Evolutionary conservation across 768 basidiomycete species (phyloP).

Genomic region (Paxillus ammoniavirescens): DNA sequence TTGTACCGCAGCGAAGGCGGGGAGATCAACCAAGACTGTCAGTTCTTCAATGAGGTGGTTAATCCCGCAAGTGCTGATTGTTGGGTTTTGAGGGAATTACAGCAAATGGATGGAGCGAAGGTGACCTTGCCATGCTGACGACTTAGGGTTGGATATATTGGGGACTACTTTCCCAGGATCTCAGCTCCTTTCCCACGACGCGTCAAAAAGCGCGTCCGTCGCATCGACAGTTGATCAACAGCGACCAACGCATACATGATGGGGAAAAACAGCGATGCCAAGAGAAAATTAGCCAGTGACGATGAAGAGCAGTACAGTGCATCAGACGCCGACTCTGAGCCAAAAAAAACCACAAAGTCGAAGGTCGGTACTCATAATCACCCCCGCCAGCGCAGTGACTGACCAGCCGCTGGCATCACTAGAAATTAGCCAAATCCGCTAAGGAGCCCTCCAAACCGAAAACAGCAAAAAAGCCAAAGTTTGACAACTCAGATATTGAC

Average conservation of each 20-base stretch:
- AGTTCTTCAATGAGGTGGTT: neutral
- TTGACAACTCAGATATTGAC: neutral
- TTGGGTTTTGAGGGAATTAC: slow-evolving; percentile 11
- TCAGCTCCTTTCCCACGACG: slow-evolving; percentile 7
- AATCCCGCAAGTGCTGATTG: slow-evolving; percentile 1
- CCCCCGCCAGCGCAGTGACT: neutral
- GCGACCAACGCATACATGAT: neutral
- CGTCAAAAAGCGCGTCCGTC: neutral
- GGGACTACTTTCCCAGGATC: slow-evolving; percentile 25
- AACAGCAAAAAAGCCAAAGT: slow-evolving; percentile 39
- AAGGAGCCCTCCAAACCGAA: slow-evolving; percentile 13
- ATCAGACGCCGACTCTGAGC: slow-evolving; percentile 16
- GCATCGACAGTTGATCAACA: too few relatives aligned
- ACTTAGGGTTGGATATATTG: slow-evolving; percentile 32
- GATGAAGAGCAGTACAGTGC: slow-evolving; percentile 12
- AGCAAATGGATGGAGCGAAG: slow-evolving; percentile 9
- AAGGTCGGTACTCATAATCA: slow-evolving; percentile 9
- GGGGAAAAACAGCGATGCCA: neutral
- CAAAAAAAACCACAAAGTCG: slow-evolving; percentile 2
- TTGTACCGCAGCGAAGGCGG: slow-evolving; percentile 56
- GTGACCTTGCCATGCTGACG: slow-evolving; percentile 12
- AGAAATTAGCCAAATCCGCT: slow-evolving; percentile 1
- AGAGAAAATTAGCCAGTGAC: slow-evolving; percentile 18
- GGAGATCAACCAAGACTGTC: slow-evolving; percentile 12
- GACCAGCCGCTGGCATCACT: neutral